phyloP scores from a whole-genome alignment of 2,329 filamentous ascomycete species.

The Monilinia polystroma region DNA sequence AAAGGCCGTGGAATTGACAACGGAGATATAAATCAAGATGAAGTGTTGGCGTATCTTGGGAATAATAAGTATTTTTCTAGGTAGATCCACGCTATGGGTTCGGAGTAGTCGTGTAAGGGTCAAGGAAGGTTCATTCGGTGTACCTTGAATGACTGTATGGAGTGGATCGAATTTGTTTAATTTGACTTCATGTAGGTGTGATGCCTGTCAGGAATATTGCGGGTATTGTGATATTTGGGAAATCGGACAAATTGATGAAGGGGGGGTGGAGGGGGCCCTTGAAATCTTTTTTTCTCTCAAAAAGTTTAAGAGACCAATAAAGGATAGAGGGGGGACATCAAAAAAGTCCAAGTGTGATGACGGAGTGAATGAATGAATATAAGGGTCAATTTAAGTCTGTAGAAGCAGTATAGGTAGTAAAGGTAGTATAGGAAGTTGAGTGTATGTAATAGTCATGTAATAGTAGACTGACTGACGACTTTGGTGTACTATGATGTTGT shows the following conservation, averaged over 20 bases:
- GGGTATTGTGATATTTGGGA: conserved; percentile 4
- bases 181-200: conserved; percentile 16
- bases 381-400: no score
- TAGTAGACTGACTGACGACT: neutral
- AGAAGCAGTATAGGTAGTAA: neutral
- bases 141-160: conserved; percentile 9
- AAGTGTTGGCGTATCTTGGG: conserved; percentile 16
- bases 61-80: conserved; percentile 14
- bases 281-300: neutral
- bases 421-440: neutral
- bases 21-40: conserved; percentile 19
- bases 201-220: conserved; percentile 15
- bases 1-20: conserved; percentile 13
- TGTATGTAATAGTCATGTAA: neutral
- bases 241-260: conserved; percentile 12
- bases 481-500: neutral
- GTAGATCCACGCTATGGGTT: conserved; percentile 5
- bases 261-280: neutral
- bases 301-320: neutral
- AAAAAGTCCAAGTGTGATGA: neutral
- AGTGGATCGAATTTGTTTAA: conserved; percentile 17
- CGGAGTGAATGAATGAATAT: no score
- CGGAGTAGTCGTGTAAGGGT: conserved; percentile 16
- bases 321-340: neutral
- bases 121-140: conserved; percentile 12